Conservation (phyloP, 73 alveolate species). For the Urostyla sp. region DNA sequence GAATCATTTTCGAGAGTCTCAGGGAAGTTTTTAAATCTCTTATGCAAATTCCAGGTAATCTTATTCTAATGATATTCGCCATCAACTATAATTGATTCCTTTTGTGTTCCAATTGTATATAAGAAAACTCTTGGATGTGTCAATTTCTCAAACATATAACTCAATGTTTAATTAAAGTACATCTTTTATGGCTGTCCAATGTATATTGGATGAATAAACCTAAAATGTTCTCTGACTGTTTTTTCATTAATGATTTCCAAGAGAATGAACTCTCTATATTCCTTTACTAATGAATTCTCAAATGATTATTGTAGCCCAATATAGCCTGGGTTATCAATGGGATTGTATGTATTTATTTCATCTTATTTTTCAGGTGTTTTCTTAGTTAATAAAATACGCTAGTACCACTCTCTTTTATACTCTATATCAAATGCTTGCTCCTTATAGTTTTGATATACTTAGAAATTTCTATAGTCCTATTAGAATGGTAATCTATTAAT, state of each 20-base stretch:
- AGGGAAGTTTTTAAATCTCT: conserved; percentile 28
- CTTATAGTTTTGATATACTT: neutral
- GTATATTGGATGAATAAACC: conserved; percentile 6
- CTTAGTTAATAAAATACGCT: neutral
- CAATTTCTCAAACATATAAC: conserved; percentile 13
- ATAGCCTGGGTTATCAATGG: neutral
- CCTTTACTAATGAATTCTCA: neutral
- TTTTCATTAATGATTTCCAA: conserved; percentile 14
- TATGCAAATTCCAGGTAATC: neutral
- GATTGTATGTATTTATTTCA: neutral
- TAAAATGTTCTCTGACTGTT: neutral
- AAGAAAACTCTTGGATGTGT: neutral
- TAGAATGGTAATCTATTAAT: neutral
- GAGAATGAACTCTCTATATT: conserved; percentile 3
- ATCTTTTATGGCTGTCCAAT: neutral
- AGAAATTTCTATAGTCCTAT: neutral
- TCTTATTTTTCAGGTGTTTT: neutral
- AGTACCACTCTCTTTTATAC: conserved; percentile 44
- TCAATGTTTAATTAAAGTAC: neutral
- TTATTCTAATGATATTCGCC: neutral
- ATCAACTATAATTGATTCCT: neutral
- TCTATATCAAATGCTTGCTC: neutral
- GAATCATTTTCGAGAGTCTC: neutral
- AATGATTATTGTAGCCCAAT: neutral
- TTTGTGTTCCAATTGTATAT: neutral